phyloP scores from a whole-genome alignment of 371 early-diverging fungal species.

The Saksenaea vasiformis region DNA sequence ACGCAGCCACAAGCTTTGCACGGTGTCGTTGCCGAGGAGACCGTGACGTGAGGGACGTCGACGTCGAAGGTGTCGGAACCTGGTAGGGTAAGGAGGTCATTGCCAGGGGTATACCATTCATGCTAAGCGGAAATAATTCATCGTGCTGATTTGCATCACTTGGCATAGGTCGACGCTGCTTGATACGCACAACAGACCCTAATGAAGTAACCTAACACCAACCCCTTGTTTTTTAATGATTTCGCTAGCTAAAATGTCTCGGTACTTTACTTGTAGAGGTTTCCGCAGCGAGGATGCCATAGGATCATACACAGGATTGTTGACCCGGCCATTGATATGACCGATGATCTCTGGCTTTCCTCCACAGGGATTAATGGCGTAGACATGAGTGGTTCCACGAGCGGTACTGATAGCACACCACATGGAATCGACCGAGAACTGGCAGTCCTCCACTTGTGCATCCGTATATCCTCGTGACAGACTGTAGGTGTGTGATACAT shows the following conservation, averaged over 20 bases:
- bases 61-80: neutral
- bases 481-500: constrained; percentile 65
- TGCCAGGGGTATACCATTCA: constrained; percentile 14
- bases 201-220: constrained; percentile 29
- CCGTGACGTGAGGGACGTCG: neutral
- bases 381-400: constrained; percentile 80
- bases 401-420: constrained; percentile 83
- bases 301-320: constrained; percentile 32
- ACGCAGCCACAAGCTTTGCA: constrained; percentile 38
- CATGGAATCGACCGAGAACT: constrained; percentile 70
- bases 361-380: constrained; percentile 72
- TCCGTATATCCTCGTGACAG: constrained; percentile 79
- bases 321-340: constrained; percentile 52
- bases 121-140: neutral
- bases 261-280: neutral
- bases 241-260: neutral
- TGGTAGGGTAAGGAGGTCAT: constrained; percentile 10
- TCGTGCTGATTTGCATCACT: constrained; percentile 10
- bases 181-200: constrained; percentile 54
- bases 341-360: constrained; percentile 66
- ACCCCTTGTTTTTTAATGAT: neutral
- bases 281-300: neutral
- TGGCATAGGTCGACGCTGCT: constrained; percentile 53
- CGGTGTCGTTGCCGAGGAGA: constrained; percentile 6
- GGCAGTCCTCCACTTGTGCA: constrained; percentile 73